These are phyloP conservation scores for Aspergillus sergii DNA, from an alignment of 2,329 filamentous ascomycete genomes.

Conservation along the genomic window DNA sequence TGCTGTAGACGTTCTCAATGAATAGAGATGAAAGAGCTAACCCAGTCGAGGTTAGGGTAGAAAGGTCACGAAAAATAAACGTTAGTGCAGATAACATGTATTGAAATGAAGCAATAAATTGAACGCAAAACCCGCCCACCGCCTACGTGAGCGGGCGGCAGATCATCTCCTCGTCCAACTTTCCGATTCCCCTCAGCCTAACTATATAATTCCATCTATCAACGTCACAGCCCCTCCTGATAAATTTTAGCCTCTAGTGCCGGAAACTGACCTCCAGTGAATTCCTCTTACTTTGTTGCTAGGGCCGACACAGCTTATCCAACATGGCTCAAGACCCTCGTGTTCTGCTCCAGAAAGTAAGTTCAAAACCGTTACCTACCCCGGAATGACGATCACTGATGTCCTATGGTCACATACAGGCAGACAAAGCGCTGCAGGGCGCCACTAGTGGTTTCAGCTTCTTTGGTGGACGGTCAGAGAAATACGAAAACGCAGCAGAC, in stretches of 20 bases:
- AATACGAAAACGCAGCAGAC: conserved; percentile 86
- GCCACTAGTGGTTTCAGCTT: conserved; percentile 83
- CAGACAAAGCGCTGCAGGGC: conserved; percentile 77
- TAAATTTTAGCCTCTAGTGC: not conserved
- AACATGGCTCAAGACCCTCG: conserved; percentile 76
- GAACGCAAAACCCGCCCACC: conserved; percentile 17
- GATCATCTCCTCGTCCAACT: conserved; percentile 1
- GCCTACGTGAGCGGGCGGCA: conserved; percentile 20
- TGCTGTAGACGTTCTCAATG: too few relatives aligned
- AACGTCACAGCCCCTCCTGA: conserved; percentile 7
- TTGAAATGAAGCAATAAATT: not conserved
- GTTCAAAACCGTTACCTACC: conserved; percentile 20
- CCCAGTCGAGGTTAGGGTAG: not conserved
- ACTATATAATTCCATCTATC: conserved; percentile 1
- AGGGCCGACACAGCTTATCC: conserved; percentile 12
- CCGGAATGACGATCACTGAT: conserved; percentile 34
- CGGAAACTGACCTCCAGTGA: conserved; percentile 5
- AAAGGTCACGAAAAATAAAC: not conserved
- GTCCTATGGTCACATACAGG: conserved; percentile 56
- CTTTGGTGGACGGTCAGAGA: conserved; percentile 84
- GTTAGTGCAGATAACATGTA: not conserved
- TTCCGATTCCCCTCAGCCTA: not conserved
- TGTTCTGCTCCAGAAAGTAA: conserved; percentile 76
- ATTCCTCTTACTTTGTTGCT: conserved; percentile 2
- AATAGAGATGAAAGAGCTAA: not conserved